Evolutionary conservation across 495 filamentous ascomycete genomes (phyloP), one percentile per base, ranked within the genome.

Genomic region (Sordaria brevicollis): DNA sequence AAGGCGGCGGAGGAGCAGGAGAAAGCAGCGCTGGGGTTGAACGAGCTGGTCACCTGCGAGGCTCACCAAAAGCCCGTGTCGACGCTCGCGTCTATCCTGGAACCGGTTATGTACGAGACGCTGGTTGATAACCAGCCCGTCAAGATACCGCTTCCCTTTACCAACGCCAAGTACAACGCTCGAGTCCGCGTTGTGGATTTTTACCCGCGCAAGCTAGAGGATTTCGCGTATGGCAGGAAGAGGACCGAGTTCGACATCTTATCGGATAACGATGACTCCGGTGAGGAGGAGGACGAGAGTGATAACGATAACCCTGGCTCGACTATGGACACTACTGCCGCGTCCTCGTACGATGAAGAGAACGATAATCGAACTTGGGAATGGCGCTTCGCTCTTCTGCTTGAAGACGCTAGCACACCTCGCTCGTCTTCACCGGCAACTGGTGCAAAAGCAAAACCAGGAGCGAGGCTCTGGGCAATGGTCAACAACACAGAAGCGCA

Each of bases 161-260:
- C 89, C 49, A 93, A 93, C 75, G 77, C 86, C 67, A 91, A 90
- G 67, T 96, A 93, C 74, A 85, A 83, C 17, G 81, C 86, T 17
- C 78, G 79, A 36, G 90, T 90, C 54, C 90, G 92, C 33, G 89
- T 97, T 1, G 84, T 97, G 17, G 92, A 97, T 76, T 97, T 93
- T 80, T 88, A 84, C 36, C 95, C 95, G 1, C 79, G 80, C 17
- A 83, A 83, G 2, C 78, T 99, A 10, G 87, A 89, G 71, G 88
- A 96, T 69, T 98, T 97, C 72, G 81, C 92, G 13, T 82, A 87
- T 5, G 80, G 80, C 67, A 80, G 80, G 21, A 80, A 80, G 38
- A 71, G 74, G 38, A 75, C 75, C 19, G 78, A 86, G 49, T 85
- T 76, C 67, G 70, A 84, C 68, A 73, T 86, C 3, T 73, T 89